Evolutionary conservation across 768 basidiomycete genomes (phyloP).

Genomic region (Auricularia sp.): DNA sequence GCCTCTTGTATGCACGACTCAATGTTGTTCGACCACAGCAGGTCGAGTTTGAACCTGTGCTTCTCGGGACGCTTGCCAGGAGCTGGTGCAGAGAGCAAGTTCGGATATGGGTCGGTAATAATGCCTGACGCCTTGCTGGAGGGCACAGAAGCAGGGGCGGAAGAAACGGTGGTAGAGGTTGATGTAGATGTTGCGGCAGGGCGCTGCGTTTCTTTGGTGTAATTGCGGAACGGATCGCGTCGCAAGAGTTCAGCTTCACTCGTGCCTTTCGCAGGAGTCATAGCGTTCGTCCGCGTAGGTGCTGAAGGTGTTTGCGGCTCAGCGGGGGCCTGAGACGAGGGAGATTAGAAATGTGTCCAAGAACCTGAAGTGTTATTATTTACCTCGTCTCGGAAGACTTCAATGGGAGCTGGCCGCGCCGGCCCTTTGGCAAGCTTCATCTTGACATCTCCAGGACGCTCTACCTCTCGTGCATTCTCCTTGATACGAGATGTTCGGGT

Average conservation of each 20-base stretch:
- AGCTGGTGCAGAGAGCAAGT: conserved; percentile 60
- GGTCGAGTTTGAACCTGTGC: conserved; percentile 52
- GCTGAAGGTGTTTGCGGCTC: conserved; percentile 19
- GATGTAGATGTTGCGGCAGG: conserved; percentile 4
- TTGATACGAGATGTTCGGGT: conserved; percentile 71
- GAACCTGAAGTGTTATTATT: conserved; percentile 16
- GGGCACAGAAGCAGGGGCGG: conserved; percentile 7
- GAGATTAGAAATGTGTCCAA: neutral
- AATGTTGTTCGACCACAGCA: conserved; percentile 56
- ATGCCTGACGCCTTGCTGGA: neutral
- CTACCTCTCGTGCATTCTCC: conserved; percentile 64
- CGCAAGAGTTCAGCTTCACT: conserved; percentile 68
- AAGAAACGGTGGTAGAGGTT: conserved; percentile 15
- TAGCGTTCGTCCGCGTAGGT: conserved; percentile 41
- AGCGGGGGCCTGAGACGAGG: conserved; percentile 15
- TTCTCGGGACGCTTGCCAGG: conserved; percentile 67
- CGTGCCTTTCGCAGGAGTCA: conserved; percentile 43
- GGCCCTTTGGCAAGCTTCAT: conserved; percentile 51
- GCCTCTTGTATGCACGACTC: conserved; percentile 86
- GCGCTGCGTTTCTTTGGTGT: conserved; percentile 20
- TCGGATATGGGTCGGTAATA: conserved; percentile 43
- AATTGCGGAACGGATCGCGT: conserved; percentile 76
- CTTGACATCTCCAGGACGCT: conserved; percentile 58
- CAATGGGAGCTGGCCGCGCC: conserved; percentile 47
- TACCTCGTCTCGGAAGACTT: conserved; percentile 68